Base-by-base conservation (phyloP, 495 filamentous ascomycete species). In the Xylaria flabelliformis region DNA sequence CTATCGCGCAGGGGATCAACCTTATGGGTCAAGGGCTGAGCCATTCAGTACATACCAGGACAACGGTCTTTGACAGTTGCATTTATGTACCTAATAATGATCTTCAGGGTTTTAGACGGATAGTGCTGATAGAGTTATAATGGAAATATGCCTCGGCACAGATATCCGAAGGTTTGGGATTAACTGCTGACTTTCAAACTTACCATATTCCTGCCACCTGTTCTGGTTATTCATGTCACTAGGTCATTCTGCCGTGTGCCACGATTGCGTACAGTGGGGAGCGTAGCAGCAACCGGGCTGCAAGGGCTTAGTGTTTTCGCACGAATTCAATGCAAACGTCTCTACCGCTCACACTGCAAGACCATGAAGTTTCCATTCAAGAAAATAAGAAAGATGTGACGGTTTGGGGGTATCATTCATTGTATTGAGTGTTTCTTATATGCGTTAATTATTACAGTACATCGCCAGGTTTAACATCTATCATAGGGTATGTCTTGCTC, bases 1-100 rank as follows among this genome's bases (percentile, higher is more conserved):
- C 65, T 67, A 67, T 67, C 63, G 7, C 42, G 39, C 42, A 65
- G 63, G 24, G 9, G 63, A 67, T 67, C 50, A 26, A 32, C 44
- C 48, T 32, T 10, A 21, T 6, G 9, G n/a, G 65, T 24, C 15
- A n/a, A 19, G 44, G 21, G 46, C 44, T 66, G 46, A 53, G 1
- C 44, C 6, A 8, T 7, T 34, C 34, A 26, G 24, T 19, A 36
- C 9, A 36, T 34, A 51, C 50, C n/a, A 19, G 21, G 24, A 24
- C 7, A 0, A 13, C 29, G 24, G 26, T 29, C 26, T 29, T 29
- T 29, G 26, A 29, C 26, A 2, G 21, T 2, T 15, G 10, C 19
- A 7, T 12, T 51, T 24, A 19, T 51, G 48, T 24, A 24, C n/a
- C n/a, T 24, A 1, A 24, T 21, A 53, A 53, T 10, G 12, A 12